Conservation (phyloP, 345 rosid species). For the Citrus hindsii region DNA sequence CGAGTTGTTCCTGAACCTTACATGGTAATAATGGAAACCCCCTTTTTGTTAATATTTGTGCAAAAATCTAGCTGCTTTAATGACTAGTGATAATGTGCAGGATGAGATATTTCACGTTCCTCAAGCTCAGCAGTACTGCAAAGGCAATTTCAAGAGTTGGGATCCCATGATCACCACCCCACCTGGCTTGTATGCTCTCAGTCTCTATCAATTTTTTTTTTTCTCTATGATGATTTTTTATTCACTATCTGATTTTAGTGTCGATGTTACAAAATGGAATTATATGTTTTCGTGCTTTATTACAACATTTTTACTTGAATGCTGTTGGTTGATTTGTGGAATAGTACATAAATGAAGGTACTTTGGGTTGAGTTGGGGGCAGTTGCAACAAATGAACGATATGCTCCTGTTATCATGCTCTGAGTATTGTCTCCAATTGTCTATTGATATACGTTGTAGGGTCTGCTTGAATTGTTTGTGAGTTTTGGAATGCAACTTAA, state of each 20-base stretch:
- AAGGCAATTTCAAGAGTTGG: conserved; percentile 78
- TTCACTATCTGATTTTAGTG: background rate
- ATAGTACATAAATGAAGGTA: background rate
- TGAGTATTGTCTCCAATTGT: too few species aligned
- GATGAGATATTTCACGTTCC: conserved; percentile 96
- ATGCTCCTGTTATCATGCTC: too few species aligned
- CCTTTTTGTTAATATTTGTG: background rate
- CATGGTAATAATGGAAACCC: conserved; percentile 50
- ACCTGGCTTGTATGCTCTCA: conserved; percentile 72
- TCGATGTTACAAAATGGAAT: background rate
- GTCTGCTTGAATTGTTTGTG: background rate
- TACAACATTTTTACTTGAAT: background rate
- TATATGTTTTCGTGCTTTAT: background rate
- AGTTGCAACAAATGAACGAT: background rate
- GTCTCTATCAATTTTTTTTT: background rate
- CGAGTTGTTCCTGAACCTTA: conserved; percentile 72
- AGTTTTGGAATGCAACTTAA: background rate
- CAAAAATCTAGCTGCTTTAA: background rate
- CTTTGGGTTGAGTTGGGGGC: background rate
- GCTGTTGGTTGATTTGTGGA: background rate
- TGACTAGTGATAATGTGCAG: conserved; percentile 32
- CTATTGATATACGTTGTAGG: background rate
- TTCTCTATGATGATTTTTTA: background rate
- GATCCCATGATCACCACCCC: conserved; percentile 99
- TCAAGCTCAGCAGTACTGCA: conserved; percentile 84